A percentile compares a stretch with the other conserved stretches of the same genome.
Evolutionary conservation across 257 asterid species (phyloP).

Genomic region (Penstemon newberryi): DNA sequence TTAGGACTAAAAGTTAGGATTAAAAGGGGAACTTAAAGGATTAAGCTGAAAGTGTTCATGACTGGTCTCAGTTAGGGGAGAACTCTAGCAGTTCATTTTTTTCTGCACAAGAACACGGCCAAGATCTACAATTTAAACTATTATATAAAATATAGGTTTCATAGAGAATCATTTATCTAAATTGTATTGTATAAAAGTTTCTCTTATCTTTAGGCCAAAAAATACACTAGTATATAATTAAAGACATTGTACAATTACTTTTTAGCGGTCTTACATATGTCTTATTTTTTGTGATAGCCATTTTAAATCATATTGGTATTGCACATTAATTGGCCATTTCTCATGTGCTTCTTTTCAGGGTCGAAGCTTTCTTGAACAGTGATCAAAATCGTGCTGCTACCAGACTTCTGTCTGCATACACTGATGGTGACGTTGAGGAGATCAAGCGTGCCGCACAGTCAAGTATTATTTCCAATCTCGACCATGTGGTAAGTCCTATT

Average conservation of each 20-base stretch:
- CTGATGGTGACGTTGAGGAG: constrained; percentile 86
- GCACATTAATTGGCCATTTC: constrained; percentile 10
- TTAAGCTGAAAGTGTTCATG: background rate
- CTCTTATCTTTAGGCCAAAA: background rate
- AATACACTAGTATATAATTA: background rate
- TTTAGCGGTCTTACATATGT: background rate
- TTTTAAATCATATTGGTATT: constrained; percentile 12
- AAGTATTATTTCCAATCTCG: constrained; percentile 76
- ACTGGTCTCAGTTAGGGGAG: too few species aligned
- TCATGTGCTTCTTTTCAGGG: constrained; percentile 51
- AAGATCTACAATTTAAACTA: background rate
- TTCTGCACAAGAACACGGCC: background rate
- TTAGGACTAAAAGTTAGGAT: background rate
- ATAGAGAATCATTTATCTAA: background rate
- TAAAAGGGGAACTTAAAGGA: background rate
- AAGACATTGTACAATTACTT: background rate
- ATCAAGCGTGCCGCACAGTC: constrained; percentile 88
- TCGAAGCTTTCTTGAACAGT: constrained; percentile 76
- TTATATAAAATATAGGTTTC: background rate
- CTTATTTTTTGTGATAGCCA: background rate
- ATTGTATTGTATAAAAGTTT: background rate
- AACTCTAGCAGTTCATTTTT: background rate
- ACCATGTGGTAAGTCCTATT: constrained; percentile 58
- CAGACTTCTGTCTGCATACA: constrained; percentile 77
- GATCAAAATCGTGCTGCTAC: constrained; percentile 92